Evolutionary conservation across 1,284 basidiomycete species (phyloP), one percentile per base, ranked within the genome.

Genomic region (Ustilago crameri): DNA sequence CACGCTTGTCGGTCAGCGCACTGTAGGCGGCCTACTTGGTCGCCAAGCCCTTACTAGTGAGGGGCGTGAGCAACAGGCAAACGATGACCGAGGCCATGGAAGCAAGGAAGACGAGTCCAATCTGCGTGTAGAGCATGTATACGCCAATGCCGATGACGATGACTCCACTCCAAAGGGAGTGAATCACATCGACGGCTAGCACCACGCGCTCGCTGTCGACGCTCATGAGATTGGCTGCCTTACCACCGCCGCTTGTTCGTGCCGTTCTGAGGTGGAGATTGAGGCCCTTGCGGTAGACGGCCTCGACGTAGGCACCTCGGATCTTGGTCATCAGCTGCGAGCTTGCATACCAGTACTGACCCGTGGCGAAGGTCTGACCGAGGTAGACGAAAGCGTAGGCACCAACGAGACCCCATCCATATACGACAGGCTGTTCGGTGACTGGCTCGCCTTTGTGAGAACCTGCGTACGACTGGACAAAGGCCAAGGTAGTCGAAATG

Each of bases 121-220:
- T 46, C 12, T 70, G 56, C 17, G 49, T 43, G 57, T 76, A 80
- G 12, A 80, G 69, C 2, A 81, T 53, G 49, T 74, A 78, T 23
- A 68, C 51, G 15, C 76, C 78, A 18, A 80, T 54, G 23, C 42
- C 47, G 37, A 81, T 69, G 43, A 65, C 67, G 50, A 80, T 56
- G 24, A 65, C 22, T 8, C 66, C 68, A 15, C 69, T 71, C 70
- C 80, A 81, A 15, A 81, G 64, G 1, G 62, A 56, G 34, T 78
- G 76, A 15, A 78, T 14, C 27, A 67, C 46, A 41, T 67, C 49
- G 38, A 74, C 51, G 12, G 48, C 46, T 47, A 55, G 53, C 49
- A 80, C 67, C 48, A 81, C 65, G 15, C 79, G 63, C 49, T 81
- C 79, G 45, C 72, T 64, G 46, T 81, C 79, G n/a, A 78, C 76